Conservation (phyloP, 176 grass and related monocot genomes). For the Luzula sylvatica region DNA sequence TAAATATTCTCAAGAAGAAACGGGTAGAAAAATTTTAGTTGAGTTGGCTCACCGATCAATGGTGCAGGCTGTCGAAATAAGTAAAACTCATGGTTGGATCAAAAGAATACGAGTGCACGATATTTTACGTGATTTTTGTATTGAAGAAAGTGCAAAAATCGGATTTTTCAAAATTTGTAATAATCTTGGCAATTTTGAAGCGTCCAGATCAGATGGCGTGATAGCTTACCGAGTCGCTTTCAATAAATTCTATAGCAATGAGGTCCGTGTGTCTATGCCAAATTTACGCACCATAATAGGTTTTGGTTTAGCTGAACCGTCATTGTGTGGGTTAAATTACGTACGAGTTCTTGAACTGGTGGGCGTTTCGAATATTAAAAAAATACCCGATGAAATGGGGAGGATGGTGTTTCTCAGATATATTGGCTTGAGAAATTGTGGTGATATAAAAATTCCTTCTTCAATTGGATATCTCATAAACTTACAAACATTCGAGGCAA, state of each 20-base stretch:
- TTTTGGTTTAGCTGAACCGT: not conserved
- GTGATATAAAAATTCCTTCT: too few relatives aligned
- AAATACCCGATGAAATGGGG: not conserved
- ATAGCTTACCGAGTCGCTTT: not conserved
- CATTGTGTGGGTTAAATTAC: not conserved
- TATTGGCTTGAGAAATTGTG: too few relatives aligned
- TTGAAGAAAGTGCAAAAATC: not conserved
- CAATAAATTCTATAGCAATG: not conserved
- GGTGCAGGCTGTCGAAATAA: not conserved
- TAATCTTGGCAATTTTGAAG: not conserved
- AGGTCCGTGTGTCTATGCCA: not conserved
- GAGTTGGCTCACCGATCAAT: not conserved
- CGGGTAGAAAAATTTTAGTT: not conserved
- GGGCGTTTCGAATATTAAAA: not conserved
- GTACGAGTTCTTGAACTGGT: not conserved
- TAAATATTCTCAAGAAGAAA: not conserved
- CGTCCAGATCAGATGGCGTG: not conserved
- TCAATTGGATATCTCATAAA: too few relatives aligned
- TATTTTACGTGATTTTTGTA: not conserved
- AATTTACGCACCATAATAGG: not conserved
- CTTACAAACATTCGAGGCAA: too few relatives aligned
- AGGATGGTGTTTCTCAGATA: too few relatives aligned
- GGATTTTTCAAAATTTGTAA: not conserved
- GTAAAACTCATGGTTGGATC: too few relatives aligned
- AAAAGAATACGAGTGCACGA: too few relatives aligned